Evolutionary conservation across 495 filamentous ascomycete genomes (phyloP).

Genomic region (Talaromyces borbonicus): DNA sequence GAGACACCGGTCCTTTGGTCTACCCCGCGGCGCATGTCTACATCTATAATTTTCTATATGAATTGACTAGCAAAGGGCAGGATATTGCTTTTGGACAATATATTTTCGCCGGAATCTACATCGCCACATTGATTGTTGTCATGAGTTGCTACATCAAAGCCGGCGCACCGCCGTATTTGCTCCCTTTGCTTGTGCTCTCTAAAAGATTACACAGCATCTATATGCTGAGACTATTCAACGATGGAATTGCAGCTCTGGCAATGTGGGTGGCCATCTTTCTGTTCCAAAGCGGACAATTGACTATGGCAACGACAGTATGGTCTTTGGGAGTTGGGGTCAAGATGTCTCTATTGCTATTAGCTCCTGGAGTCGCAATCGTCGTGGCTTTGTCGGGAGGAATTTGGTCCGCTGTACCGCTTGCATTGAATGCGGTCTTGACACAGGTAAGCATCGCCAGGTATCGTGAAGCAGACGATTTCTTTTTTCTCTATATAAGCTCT

Average conservation of each 20-base stretch:
- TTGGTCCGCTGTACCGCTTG: constrained; percentile 51
- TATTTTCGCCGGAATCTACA: constrained; percentile 69
- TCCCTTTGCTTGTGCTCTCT: constrained; percentile 78
- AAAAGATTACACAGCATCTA: constrained; percentile 93
- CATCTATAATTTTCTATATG: constrained; percentile 72
- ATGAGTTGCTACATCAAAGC: constrained; percentile 73
- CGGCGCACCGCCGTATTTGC: constrained; percentile 76
- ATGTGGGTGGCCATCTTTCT: constrained; percentile 72
- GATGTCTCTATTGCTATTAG: constrained; percentile 78
- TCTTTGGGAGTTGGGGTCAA: constrained; percentile 78
- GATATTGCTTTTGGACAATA: constrained; percentile 73
- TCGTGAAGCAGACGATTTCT: background rate
- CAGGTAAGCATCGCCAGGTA: constrained; percentile 50
- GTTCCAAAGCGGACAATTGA: constrained; percentile 64
- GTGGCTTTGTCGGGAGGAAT: constrained; percentile 61
- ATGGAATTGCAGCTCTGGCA: constrained; percentile 73
- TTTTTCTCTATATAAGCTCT: background rate
- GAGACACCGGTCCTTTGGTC: constrained; percentile 84
- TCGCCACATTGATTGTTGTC: constrained; percentile 63
- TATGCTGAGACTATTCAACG: constrained; percentile 88
- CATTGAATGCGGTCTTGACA: constrained; percentile 57
- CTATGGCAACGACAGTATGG: constrained; percentile 59
- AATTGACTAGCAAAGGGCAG: constrained; percentile 63
- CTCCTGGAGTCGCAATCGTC: constrained; percentile 68
- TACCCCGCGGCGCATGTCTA: constrained; percentile 93